Evolutionary conservation across 2,329 filamentous ascomycete genomes (phyloP).

Genomic region (Paracamarosporium sp.): DNA sequence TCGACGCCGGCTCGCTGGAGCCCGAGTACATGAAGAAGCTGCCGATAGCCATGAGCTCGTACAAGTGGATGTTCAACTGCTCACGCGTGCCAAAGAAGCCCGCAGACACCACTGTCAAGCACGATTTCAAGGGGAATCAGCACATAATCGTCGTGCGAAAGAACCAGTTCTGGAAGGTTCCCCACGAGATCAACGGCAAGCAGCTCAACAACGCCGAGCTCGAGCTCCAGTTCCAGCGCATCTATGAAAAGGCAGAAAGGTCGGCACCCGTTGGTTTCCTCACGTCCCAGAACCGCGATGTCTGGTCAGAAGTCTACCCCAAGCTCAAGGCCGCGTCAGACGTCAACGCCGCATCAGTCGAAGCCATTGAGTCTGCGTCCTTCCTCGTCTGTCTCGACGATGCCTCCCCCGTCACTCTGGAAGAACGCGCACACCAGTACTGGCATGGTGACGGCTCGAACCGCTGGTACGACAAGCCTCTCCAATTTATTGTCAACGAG

Average conservation of each 20-base stretch:
- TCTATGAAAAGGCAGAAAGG: slow-evolving; percentile 80
- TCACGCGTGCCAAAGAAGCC: slow-evolving; percentile 83
- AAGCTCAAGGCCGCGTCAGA: slow-evolving; percentile 77
- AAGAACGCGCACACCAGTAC: slow-evolving; percentile 94
- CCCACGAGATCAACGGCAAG: slow-evolving; percentile 79
- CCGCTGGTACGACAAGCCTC: slow-evolving; percentile 97
- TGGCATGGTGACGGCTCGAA: slow-evolving; percentile 98
- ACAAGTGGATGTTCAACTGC: slow-evolving; percentile 99
- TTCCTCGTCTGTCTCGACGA: slow-evolving; percentile 96
- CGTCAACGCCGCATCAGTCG: slow-evolving; percentile 77
- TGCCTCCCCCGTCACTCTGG: slow-evolving; percentile 86
- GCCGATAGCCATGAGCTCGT: slow-evolving; percentile 97
- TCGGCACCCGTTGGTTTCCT: slow-evolving; percentile 80
- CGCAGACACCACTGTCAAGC: slow-evolving; percentile 84
- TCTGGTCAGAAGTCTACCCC: slow-evolving; percentile 76
- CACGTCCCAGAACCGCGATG: slow-evolving; percentile 90
- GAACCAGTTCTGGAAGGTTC: slow-evolving; percentile 96
- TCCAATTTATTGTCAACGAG: slow-evolving; percentile 98
- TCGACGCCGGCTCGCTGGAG: slow-evolving; percentile 82
- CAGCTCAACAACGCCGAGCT: slow-evolving; percentile 89
- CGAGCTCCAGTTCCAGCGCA: slow-evolving; percentile 83
- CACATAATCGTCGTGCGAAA: slow-evolving; percentile 91
- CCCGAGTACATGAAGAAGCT: slow-evolving; percentile 99
- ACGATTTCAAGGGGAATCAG: slow-evolving; percentile 74
- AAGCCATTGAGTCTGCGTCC: slow-evolving; percentile 84